Evolutionary conservation across 345 rosid species (phyloP), one percentile per base, ranked within the genome.

Genomic region (Euclidium syriacum): DNA sequence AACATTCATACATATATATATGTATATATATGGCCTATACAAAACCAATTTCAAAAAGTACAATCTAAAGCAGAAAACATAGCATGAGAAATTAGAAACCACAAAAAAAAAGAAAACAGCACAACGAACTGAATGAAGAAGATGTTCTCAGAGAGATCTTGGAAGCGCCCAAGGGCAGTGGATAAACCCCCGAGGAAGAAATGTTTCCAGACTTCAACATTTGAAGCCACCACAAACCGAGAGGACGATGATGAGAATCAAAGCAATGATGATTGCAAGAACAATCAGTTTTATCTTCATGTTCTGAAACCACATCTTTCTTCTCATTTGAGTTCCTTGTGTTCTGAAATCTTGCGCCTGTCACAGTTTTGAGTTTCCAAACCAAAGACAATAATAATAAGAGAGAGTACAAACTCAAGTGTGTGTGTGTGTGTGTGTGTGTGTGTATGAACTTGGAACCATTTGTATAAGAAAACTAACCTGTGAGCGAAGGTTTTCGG

Each of bases 231-330:
- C 95, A 67, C 99, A 94, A 42, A 94, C 38, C 0, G 99, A 90
- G 32, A 94, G 73, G 38, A 87, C 2, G 38, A 90, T 80, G 73
- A 90, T 70, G 43, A 94, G 91, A 58, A 94, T 74, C 80, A 94
- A 72, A 12, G 84, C 85, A n/a, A 80, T 41, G 64, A 94, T 26
- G 56, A 94, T 80, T 40, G 78, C 97, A 39, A 87, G 74, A 34
- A 87, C 96, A 27, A 94, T 84, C 71, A 94, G 78, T 56, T 94
- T 94, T 12, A 87, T 85, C 91, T 94, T 94, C 99, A 94, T 90
- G 66, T 94, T 94, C 80, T 94, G 77, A 48, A 79, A 0, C 99
- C 99, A 94, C 97, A 87, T 94, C 83, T 90, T 94, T 70, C 83
- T 84, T 67, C 66, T 81, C 66, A 94, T 80, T 80, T 90, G 82